Base-by-base conservation (phyloP, 1,139 yeast genomes). In the Suhomyces taliae region DNA sequence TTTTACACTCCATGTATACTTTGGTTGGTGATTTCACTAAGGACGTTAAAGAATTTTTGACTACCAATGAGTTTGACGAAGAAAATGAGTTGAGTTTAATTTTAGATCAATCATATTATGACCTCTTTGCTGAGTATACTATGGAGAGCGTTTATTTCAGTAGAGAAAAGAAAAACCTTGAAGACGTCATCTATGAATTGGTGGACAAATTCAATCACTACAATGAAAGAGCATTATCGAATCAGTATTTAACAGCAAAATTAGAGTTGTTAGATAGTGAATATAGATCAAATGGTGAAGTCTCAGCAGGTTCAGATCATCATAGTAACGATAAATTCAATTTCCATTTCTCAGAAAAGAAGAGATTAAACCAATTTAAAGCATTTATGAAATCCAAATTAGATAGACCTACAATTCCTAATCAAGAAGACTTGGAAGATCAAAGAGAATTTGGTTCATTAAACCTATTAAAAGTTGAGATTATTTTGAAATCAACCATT, bases 41-140 rank as follows among this genome's bases (percentile, higher is more conserved):
- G 50, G 83, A 82, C 48, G 70, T 91, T 49, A 85, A 87, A 57
- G 83, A 81, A 10, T 80, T 79, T 46, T 70, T 83, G 36, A 60
- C 67, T 12, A 68, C 81, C 24, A 72, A 78, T 45, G 81, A 74
- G 9, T 64, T 75, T 39, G 81, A 78, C 46, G 63, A 62, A 43
- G 63, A 71, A 36, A 70, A 69, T 44, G 78, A 74, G 47, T 67
- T 89, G 37, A 73, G 79, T 8, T 58, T 74, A 1, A 78, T 85
- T 2, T 70, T 91, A 39, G 96, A 91, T 52, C 91, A 85, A 58
- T 79, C 84, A 50, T 82, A 77, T 60, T 79, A 80, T 34, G 95
- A 87, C 54, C 69, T 89, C 19, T 91, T 93, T 61, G 77, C 82
- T 26, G 87, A 87, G 41, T 88, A 82, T 58, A 69, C 87, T 34